These are phyloP conservation scores for Clavispora vitiphila DNA, from an alignment of 805 yeast species.

Conservation along the genomic window DNA sequence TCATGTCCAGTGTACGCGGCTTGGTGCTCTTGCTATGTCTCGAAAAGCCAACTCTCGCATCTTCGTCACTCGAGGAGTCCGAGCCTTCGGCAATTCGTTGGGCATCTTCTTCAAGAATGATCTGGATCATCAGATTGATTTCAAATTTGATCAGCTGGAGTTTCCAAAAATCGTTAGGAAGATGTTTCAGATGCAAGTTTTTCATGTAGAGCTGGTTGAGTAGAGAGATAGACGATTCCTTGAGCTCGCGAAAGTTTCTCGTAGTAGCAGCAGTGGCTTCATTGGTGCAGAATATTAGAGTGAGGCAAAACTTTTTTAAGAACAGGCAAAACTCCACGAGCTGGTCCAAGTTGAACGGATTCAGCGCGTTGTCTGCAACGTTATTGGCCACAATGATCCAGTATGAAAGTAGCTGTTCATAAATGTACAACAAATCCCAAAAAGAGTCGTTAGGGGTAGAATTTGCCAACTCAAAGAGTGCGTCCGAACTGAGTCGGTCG, in stretches of 20 bases:
- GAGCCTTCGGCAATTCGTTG: slow-evolving; percentile 11
- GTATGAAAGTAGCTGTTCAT: slow-evolving; percentile 61
- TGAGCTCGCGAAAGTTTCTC: slow-evolving; percentile 10
- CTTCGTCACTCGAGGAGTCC: slow-evolving; percentile 12
- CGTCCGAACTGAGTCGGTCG: neutral
- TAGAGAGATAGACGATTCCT: slow-evolving; percentile 42
- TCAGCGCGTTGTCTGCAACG: slow-evolving; percentile 45
- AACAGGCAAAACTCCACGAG: slow-evolving; percentile 41
- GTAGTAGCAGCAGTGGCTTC: neutral
- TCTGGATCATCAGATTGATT: slow-evolving; percentile 30
- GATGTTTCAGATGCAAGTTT: slow-evolving; percentile 55
- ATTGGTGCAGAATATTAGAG: slow-evolving; percentile 38
- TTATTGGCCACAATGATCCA: slow-evolving; percentile 67
- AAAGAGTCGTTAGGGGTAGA: slow-evolving; percentile 11
- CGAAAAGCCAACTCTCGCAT: slow-evolving; percentile 1
- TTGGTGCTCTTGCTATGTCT: neutral
- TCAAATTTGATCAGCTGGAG: slow-evolving; percentile 27
- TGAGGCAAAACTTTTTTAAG: slow-evolving; percentile 46
- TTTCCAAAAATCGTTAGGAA: slow-evolving; percentile 53
- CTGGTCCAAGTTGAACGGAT: slow-evolving; percentile 36
- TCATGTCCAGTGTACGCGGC: slow-evolving; percentile 6
- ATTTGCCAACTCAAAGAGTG: neutral
- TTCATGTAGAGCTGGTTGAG: slow-evolving; percentile 62
- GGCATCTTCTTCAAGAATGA: slow-evolving; percentile 43
- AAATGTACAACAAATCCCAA: slow-evolving; percentile 40